Evolutionary conservation across 306 rosid species (phyloP), one percentile per base, ranked within the genome.

Genomic region (Vigna radiata): DNA sequence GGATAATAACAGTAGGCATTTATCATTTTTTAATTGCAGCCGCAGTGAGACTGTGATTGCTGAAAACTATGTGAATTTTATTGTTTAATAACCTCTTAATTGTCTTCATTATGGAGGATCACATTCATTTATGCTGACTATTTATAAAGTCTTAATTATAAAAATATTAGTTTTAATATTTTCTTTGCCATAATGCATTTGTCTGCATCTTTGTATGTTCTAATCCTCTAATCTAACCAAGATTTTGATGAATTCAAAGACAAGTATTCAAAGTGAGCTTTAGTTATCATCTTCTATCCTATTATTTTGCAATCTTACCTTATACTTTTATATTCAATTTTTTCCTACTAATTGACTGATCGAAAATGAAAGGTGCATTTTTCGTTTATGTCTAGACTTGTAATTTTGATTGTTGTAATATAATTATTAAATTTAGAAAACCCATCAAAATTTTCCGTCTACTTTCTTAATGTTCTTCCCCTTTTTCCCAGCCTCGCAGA

Each of bases 61-160:
- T 49, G 74, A n/a, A 60, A 64, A 46, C 70, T 27, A 31, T 29
- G 60, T 77, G 68, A 81, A 43, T 70, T 18, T 36, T 21, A 11
- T 72, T 58, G 64, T 31, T 62, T 62, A 31, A 18, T 36, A 46
- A 61, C 56, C 6, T 50, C 46, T 59, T 59, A 73, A 50, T 27
- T 73, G 19, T 23, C 31, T 16, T 70, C 27, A 1, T 69, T 49
- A 60, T 16, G 33, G 55, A 48, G 23, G 54, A 33, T 48, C 61
- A 19, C 31, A 48, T 60, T 69, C 64, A 47, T 69, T 11, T 70
- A 19, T 19, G 72, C 56, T 37, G 9, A 77, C 27, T 58, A 31
- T 33, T 58, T 13, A 59, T 33, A 41, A 46, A 25, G 18, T 65
- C 50, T 58, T 61, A 56, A 36, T 60, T 49, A 60, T 11, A 36